Conservation (phyloP, 495 filamentous ascomycete species). For the Stereocaulon alpinum region DNA sequence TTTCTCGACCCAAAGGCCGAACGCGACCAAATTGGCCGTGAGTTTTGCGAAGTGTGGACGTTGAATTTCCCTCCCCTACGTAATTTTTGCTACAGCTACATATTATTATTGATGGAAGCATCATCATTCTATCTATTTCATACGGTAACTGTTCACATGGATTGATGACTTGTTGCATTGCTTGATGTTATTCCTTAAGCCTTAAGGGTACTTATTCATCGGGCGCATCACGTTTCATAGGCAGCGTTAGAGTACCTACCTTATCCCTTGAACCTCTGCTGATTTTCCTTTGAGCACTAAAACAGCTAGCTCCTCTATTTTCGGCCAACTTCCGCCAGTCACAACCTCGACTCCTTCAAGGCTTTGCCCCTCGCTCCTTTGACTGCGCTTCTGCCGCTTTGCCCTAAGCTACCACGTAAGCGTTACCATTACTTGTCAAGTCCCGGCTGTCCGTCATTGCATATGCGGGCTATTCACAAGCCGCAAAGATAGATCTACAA, state of each 20-base stretch:
- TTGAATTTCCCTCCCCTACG: neutral
- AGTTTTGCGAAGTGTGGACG: neutral
- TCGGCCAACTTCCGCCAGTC: neutral
- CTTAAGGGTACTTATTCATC: neutral
- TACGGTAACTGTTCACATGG: neutral
- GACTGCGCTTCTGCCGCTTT: constrained; percentile 5
- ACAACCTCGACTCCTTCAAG: neutral
- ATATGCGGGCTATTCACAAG: neutral
- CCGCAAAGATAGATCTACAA: constrained; percentile 3
- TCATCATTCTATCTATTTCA: neutral
- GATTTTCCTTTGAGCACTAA: neutral
- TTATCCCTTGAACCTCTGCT: constrained; percentile 6
- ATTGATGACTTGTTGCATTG: neutral
- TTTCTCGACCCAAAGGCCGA: constrained; percentile 10
- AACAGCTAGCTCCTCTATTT: constrained; percentile 1
- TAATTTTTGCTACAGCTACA: neutral
- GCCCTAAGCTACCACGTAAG: constrained; percentile 1
- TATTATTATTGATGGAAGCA: neutral
- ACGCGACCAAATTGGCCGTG: constrained; percentile 11
- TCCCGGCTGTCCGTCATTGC: neutral
- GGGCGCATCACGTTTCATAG: constrained; percentile 15
- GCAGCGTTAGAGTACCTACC: constrained; percentile 2
- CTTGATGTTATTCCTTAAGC: neutral
- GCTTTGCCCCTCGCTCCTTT: neutral
- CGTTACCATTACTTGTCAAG: neutral